Conservation (phyloP, 2,329 filamentous ascomycete species). For the Sporothrix inflata region DNA sequence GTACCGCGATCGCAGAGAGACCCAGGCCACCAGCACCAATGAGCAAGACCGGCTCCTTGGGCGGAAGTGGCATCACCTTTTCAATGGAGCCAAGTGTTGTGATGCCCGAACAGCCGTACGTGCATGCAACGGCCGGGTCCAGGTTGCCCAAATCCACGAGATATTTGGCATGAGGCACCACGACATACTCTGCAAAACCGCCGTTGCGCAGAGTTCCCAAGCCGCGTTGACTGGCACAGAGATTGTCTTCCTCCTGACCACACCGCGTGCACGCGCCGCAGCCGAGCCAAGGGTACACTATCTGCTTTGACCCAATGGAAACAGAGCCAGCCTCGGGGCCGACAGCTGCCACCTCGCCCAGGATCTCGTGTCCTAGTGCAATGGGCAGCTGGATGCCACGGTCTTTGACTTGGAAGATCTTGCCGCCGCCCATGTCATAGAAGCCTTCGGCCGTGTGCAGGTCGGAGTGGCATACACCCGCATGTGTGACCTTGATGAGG, state of each 20-base stretch:
- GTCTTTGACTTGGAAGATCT: constrained; percentile 26
- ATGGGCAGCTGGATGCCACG: constrained; percentile 28
- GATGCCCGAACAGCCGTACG: constrained; percentile 30
- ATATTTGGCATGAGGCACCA: constrained; percentile 29
- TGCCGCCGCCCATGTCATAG: constrained; percentile 28
- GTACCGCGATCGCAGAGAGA: constrained; percentile 25
- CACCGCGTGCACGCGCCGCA: constrained; percentile 28
- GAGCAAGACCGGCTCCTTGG: constrained; percentile 25
- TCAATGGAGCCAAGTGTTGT: constrained; percentile 27
- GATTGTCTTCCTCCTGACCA: constrained; percentile 28
- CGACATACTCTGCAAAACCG: constrained; percentile 29
- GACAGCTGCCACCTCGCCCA: constrained; percentile 21
- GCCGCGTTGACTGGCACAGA: constrained; percentile 27
- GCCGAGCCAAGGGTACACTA: constrained; percentile 30
- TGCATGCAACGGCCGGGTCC: constrained; percentile 28
- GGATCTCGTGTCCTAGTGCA: constrained; percentile 29
- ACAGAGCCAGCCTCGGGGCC: constrained; percentile 22
- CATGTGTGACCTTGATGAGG: constrained; percentile 27
- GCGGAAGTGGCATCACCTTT: constrained; percentile 28
- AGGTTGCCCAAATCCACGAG: constrained; percentile 24
- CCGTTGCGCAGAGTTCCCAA: constrained; percentile 27
- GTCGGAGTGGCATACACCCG: constrained; percentile 29
- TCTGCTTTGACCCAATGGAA: constrained; percentile 21
- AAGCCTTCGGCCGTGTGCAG: constrained; percentile 28
- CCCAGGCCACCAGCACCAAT: constrained; percentile 29